Evolutionary conservation across 371 early-diverging fungal species (phyloP), one percentile per base, ranked within the genome.

Genomic region (Circinella minor): DNA sequence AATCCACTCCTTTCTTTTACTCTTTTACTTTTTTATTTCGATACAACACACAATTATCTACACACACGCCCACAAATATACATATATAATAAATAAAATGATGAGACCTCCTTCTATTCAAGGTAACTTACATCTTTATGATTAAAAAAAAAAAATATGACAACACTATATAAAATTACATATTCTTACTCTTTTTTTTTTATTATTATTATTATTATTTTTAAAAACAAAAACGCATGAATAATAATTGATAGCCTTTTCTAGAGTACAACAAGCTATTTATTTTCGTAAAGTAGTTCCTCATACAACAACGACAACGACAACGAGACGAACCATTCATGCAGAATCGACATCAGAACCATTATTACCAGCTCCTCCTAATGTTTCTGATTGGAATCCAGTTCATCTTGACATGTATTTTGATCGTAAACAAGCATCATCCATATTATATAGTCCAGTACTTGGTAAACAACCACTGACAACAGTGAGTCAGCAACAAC

Each of bases 101-200:
- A 36, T 67, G 4, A 59, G 61, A 67, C 67, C 67, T 20, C 38
- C 67, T 51, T 46, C 67, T 4, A 10, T 67, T n/a, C 67, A 67
- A 60, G 67, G 67, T 67, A 67, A 6, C 0, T 57, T 14, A 27
- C 27, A 10, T 5, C 6, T 18, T 17, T 18, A 65, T 38, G 15
- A 15, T 37, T 43, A 27, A 27, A 27, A 27, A 27, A 27, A 27
- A 27, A 27, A n/a, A n/a, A n/a, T n/a, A 27, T 37, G 55, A 17
- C 6, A 34, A 55, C 39, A 27, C 27, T 57, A 34, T 34, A 57
- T 34, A 57, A 37, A 57, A 27, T 51, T 5, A 7, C 15, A 13
- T 13, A 17, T 14, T n/a, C 38, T 27, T 20, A 36, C 17, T 66
- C n/a, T n/a, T n/a, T 36, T 49, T 55, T 14, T 55, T 43, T 36